Evolutionary conservation across 441 rosid species (phyloP), one percentile per base, ranked within the genome.

Genomic region (Populus hybrid): DNA sequence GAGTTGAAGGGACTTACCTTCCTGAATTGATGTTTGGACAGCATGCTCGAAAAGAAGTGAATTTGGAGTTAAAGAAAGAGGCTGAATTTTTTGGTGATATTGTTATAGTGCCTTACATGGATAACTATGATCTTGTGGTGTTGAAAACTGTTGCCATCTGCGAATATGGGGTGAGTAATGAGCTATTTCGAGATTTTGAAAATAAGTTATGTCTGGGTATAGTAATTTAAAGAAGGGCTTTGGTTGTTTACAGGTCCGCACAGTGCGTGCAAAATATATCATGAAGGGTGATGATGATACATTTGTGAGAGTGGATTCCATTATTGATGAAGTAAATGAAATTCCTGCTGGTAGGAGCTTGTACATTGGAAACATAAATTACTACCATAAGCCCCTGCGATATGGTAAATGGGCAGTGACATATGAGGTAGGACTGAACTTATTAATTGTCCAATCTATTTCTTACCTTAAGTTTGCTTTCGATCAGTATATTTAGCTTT

Each of bases 261-360:
- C 86, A 67, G 75, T 79, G 64, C 87, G 80, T 16, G 94, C 97
- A 12, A 90, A 90, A 85, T 90, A 88, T 75, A 85, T 92, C 67
- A 94, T 94, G 97, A 94, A 94, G 83, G 88, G 96, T 59, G 98
- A 94, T 32, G 96, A 94, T 73, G 98, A 94, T 81, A 94, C 97
- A 12, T 92, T 94, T 87, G 86, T 92, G 73, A 90, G 90, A 84
- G 87, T 92, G 80, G 92, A 92, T 24, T 89, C 91, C 2, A 88
- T 92, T 24, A 77, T 92, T 24, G 82, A 84, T 71, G 94, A 90
- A 82, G 91, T 88, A 20, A 89, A 82, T 76, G 88, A 90, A 68
- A 88, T 89, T 72, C 90, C 91, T 0, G 85, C 83, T 70, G 90
- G 85, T 65, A 87, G 85, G 74, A 94, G 93, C 88, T 80, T 94